Evolutionary conservation across 1,284 basidiomycete species (phyloP), one percentile per base, ranked within the genome.

Genomic region (Spongispora temasekensis): DNA sequence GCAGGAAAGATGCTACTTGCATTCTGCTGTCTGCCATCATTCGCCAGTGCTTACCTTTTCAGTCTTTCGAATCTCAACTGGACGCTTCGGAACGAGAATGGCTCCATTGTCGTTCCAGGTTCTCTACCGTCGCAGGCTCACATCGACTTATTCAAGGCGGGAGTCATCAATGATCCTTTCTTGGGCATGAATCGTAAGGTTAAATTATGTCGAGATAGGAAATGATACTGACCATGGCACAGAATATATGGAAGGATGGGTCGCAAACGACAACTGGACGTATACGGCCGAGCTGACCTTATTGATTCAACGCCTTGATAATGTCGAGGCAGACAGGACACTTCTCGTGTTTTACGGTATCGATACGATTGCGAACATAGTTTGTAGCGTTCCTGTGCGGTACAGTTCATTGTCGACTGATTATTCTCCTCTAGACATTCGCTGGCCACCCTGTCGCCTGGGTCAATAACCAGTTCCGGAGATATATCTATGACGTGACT

Each of bases 331-430:
- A 7, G 68, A 74, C n/a, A 53, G 23, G 54, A 76, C 79, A 4
- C 70, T 86, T 25, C 74, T 88, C 15, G 78, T 85, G 9, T 86
- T 87, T 67, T 81, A 85, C 57, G 85, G 85, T 4, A 76, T 88
- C 42, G 85, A 87, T 67, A 85, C 84, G 0, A 76, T 87, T 51
- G 82, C 84, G 6, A 84, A 83, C 56, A 82, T 87, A 55, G 75
- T 77, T 34, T 30, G 71, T 62, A 32, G 40, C 32, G 9, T 23
- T 19, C 13, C 19, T 10, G 8, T 32, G 5, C 30, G 10, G 28
- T 5, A 19, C 13, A 12, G 13, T 42, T 27, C 27, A 42, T 57
- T 53, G 9, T 52, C 28, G 13, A 35, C 9, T 12, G 13, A 25
- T 58, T 28, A 46, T 31, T 34, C 35, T 5, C 10, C 3, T 42